A percentile compares a stretch with the other conserved stretches of the same genome.
Evolutionary conservation across 2,329 filamentous ascomycete species (phyloP).

Genomic region (Chrysoporthe deuterocubensis): DNA sequence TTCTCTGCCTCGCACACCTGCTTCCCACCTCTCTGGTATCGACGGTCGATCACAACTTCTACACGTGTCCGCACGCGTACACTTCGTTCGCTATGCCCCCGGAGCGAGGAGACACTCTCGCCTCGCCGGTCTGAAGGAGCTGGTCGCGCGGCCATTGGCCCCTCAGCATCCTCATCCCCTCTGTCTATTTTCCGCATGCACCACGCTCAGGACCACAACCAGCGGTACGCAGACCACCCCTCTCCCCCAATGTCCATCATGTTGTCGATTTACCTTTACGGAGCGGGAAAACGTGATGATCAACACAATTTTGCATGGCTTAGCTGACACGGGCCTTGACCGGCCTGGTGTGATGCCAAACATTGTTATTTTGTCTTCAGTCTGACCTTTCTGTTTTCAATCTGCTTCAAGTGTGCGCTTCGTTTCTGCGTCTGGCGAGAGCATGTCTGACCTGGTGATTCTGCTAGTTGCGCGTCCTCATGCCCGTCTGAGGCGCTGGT

Average conservation of each 20-base stretch:
- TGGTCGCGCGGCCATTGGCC: background rate
- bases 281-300: slow-evolving; percentile 12
- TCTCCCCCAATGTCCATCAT: background rate
- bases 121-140: background rate
- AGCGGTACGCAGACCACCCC: background rate
- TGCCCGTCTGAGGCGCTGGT: background rate
- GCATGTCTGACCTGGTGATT: background rate
- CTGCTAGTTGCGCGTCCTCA: background rate
- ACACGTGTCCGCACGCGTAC: background rate
- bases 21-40: background rate
- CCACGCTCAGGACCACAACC: background rate
- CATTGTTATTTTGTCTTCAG: slow-evolving; percentile 14
- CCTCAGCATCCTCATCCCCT: background rate
- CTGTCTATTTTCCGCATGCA: background rate
- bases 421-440: background rate
- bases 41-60: background rate
- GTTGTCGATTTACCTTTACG: background rate
- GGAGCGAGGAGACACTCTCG: background rate
- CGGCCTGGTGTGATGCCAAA: slow-evolving; percentile 28
- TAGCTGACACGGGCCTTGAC: slow-evolving; percentile 29
- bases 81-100: background rate
- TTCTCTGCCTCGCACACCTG: background rate
- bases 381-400: slow-evolving; percentile 2
- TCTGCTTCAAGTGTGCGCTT: background rate
- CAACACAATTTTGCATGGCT: slow-evolving; percentile 29